Evolutionary conservation across 139 green algal genomes (phyloP), one percentile per base, ranked within the genome.

Genomic region (Zygnema circumcarinatum): DNA sequence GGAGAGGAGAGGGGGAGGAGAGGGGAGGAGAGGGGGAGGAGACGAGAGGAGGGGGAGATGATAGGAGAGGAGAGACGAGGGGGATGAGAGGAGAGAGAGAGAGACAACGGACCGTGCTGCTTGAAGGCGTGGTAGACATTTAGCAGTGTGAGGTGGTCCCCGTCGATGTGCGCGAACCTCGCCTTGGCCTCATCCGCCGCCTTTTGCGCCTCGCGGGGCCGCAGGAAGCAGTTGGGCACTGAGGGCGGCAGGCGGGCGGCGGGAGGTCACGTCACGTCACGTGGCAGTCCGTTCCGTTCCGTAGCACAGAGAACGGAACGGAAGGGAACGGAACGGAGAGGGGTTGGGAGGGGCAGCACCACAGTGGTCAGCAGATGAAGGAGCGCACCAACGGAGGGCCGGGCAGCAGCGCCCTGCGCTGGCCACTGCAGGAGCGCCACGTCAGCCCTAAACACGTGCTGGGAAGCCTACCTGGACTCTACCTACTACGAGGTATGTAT

Each of bases 81-180:
- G n/a, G n/a, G n/a, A n/a, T n/a, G n/a, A n/a, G n/a, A n/a, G n/a
- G n/a, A n/a, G n/a, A n/a, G n/a, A n/a, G n/a, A n/a, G n/a, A n/a
- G n/a, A n/a, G n/a, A n/a, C n/a, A n/a, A n/a, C n/a, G n/a, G n/a
- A 81, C 81, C 74, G 68, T 97, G 94, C 91, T 96, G 94, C 92
- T 99, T 99, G 92, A 94, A 99, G 0, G 97, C 97, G 89, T 99
- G 96, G 93, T 97, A 99, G 47, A 98, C 97, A 88, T 99, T 99
- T 42, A 99, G 93, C 84, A 99, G 93, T 20, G 97, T 99, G 47
- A 99, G 87, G 91, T 99, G 97, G 93, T 99, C 97, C 39, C 96
- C 97, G 83, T 99, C 97, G 31, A 98, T 93, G 90, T 99, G 97
- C 29, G 95, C 92, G 91, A 99, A 99, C 1, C 92, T 88, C 1